A percentile compares a stretch with the other conserved stretches of the same genome.
Evolutionary conservation across 2,329 filamentous ascomycete species (phyloP).

Genomic region (Phaeosphaeria sp.): DNA sequence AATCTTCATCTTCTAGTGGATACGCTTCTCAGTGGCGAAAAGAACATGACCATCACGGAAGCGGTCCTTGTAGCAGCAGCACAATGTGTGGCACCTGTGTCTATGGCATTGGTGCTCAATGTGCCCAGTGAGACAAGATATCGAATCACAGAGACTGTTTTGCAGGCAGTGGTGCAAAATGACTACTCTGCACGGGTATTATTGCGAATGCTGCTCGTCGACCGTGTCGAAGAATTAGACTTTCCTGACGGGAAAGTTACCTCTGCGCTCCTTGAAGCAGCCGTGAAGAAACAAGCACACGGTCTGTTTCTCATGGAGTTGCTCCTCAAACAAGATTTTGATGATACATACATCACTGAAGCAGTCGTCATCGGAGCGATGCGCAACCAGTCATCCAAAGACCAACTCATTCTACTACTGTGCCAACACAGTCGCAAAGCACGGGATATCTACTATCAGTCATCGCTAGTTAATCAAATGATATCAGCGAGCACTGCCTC

Average conservation of each 20-base stretch:
- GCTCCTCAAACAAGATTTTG: not conserved
- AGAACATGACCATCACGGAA: not conserved
- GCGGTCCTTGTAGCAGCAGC: not conserved
- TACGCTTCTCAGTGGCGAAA: not conserved
- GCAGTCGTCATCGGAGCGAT: not conserved
- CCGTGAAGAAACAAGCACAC: not conserved
- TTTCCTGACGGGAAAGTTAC: not conserved
- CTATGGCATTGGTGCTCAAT: not conserved
- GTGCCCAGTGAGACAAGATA: not conserved
- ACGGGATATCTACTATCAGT: not conserved
- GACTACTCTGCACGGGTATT: not conserved
- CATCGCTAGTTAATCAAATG: not conserved
- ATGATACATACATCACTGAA: not conserved
- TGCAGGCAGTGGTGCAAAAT: not conserved
- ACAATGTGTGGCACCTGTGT: not conserved
- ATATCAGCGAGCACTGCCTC: not conserved
- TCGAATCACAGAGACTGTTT: not conserved
- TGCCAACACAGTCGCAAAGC: not conserved
- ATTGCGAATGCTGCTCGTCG: not conserved
- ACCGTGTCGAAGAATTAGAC: not conserved
- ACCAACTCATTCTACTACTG: not conserved
- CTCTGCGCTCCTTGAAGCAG: not conserved
- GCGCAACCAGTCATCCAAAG: not conserved
- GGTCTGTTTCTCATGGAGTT: not conserved
- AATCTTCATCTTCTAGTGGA: too few relatives aligned